These are phyloP conservation scores for Globisporangium echinulatum DNA, from an alignment of 352 stramenopile genomes.

Conservation along the genomic window DNA sequence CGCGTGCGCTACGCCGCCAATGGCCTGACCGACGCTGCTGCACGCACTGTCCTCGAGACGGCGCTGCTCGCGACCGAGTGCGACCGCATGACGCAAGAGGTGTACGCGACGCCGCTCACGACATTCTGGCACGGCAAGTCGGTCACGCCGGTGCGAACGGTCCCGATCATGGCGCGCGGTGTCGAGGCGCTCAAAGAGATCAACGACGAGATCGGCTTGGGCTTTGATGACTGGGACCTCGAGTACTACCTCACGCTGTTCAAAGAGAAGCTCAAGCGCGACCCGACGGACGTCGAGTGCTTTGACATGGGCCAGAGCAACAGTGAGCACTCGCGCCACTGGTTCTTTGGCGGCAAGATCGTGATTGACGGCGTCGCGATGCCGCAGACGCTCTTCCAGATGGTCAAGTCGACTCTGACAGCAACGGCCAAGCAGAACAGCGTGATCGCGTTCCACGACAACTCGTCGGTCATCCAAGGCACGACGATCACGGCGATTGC, in stretches of 20 bases:
- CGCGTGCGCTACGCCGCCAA: constrained; percentile 50
- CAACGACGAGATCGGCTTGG: constrained; percentile 92
- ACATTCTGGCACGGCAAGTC: constrained; percentile 88
- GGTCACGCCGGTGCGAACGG: constrained; percentile 80
- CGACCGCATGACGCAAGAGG: constrained; percentile 97
- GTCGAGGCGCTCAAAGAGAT: constrained; percentile 93
- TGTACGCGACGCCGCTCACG: constrained; percentile 87
- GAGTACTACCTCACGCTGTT: constrained; percentile 98
- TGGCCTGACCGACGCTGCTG: constrained; percentile 16
- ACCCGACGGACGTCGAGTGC: constrained; percentile 99
- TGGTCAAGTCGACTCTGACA: constrained; percentile 97
- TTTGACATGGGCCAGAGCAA: constrained; percentile 99
- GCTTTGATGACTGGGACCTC: constrained; percentile 99
- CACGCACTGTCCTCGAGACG: constrained; percentile 35
- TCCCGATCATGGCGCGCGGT: constrained; percentile 95
- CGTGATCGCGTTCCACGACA: constrained; percentile 99
- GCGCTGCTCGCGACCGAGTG: constrained; percentile 74
- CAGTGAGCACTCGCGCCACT: constrained; percentile 99
- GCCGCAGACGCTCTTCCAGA: constrained; percentile 96
- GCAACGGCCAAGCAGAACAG: constrained; percentile 89
- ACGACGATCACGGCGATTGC: constrained; percentile 86
- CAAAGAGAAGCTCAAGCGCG: constrained; percentile 93
- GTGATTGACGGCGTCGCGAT: constrained; percentile 96
- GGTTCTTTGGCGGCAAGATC: constrained; percentile 99
- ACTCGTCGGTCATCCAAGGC: constrained; percentile 96